Evolutionary conservation across 2,329 filamentous ascomycete genomes (phyloP).

Genomic region (Fusarium foetens): DNA sequence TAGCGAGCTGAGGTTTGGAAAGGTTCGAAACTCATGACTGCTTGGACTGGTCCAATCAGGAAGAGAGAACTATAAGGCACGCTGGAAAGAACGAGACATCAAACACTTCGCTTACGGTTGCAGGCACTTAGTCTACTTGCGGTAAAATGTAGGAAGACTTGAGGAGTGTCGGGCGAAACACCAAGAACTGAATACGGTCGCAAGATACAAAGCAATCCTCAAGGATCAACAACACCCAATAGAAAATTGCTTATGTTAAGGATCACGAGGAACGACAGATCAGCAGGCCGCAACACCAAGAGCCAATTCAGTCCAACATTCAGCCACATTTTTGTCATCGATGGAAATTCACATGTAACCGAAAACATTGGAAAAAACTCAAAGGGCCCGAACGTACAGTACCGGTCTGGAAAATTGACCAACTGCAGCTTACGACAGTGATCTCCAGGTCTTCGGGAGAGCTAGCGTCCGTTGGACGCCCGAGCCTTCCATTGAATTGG

Average conservation of each 20-base stretch:
- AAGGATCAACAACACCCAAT: background rate
- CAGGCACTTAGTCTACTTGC: background rate
- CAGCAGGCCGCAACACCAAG: background rate
- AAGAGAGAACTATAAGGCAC: background rate
- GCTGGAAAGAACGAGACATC: background rate
- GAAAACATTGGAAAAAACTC: constrained; percentile 10
- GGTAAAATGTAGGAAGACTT: background rate
- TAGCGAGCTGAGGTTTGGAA: background rate
- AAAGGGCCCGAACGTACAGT: constrained; percentile 12
- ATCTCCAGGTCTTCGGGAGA: constrained; percentile 19
- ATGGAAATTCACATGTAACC: constrained; percentile 44
- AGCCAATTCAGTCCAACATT: background rate
- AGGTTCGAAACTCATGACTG: background rate
- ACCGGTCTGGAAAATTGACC: background rate
- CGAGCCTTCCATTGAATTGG: background rate
- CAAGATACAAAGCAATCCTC: background rate
- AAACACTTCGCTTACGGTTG: background rate
- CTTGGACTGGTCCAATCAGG: background rate
- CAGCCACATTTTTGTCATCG: constrained; percentile 9
- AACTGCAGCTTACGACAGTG: background rate
- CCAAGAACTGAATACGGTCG: background rate
- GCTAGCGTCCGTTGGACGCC: constrained; percentile 13
- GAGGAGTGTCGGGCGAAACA: background rate
- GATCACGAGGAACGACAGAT: constrained; percentile 11
- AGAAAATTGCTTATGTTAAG: background rate